These are phyloP conservation scores for Beauveria brongniartii DNA, from an alignment of 2,329 filamentous ascomycete species.

Conservation along the genomic window DNA sequence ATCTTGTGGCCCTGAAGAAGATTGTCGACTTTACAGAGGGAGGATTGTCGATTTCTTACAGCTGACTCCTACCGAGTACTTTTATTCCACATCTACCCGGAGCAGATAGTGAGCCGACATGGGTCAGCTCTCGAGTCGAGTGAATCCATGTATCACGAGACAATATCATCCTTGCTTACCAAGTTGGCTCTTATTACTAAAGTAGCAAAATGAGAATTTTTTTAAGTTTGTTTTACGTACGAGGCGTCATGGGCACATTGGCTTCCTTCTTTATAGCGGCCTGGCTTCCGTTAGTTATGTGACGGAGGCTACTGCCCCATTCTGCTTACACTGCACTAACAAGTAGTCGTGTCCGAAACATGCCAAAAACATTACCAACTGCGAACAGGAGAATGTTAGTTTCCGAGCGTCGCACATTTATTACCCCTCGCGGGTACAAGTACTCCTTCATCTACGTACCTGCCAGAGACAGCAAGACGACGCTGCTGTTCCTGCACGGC, in stretches of 20 bases:
- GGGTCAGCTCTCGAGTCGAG: too few relatives aligned
- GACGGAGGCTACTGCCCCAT: neutral
- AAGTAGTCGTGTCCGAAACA: neutral
- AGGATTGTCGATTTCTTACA: neutral
- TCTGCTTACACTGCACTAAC: neutral
- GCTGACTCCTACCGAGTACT: too few relatives aligned
- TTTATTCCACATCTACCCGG: too few relatives aligned
- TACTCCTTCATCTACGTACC: slow-evolving; percentile 25
- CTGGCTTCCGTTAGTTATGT: neutral
- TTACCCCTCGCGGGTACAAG: slow-evolving; percentile 14
- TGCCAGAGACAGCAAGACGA: slow-evolving; percentile 18
- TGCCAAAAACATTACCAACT: neutral
- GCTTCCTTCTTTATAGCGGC: neutral
- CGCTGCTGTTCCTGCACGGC: slow-evolving; percentile 40
- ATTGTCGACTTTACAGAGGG: neutral
- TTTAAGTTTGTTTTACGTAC: too few relatives aligned
- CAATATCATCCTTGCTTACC: neutral
- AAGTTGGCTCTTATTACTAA: neutral
- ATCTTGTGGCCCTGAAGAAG: neutral
- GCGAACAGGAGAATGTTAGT: neutral
- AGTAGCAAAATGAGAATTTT: too few relatives aligned
- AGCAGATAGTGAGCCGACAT: too few relatives aligned
- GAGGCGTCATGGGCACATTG: too few relatives aligned
- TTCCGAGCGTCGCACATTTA: slow-evolving; percentile 13
- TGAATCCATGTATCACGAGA: too few relatives aligned